Conservation (phyloP, 352 stramenopile species). For the Phytophthora capsici region DNA sequence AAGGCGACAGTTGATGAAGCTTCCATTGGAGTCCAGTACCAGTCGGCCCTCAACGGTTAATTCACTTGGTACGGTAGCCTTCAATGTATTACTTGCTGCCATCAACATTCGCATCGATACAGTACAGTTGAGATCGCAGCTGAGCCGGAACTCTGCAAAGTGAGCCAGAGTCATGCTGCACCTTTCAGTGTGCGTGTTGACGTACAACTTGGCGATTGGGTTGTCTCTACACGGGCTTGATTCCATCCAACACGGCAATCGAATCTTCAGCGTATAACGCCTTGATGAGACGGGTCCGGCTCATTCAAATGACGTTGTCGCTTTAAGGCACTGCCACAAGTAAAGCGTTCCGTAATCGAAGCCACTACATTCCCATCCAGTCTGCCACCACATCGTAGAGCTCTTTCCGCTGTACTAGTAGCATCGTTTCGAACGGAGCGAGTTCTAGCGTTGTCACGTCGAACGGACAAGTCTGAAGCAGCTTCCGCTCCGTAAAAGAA, state of each 20-base stretch:
- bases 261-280: no score
- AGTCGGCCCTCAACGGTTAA: no score
- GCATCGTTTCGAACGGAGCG: conserved; percentile 18
- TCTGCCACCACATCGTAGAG: conserved; percentile 31
- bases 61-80: background rate
- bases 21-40: background rate
- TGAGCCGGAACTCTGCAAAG: conserved; percentile 1
- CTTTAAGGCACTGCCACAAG: no score
- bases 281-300: no score
- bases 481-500: conserved; percentile 42
- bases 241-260: conserved; percentile 12
- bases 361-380: conserved; percentile 24
- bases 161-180: conserved; percentile 14
- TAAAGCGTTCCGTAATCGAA: no score
- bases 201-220: background rate
- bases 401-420: conserved; percentile 28
- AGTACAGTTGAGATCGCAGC: background rate
- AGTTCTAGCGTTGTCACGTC: conserved; percentile 41
- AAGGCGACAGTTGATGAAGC: background rate
- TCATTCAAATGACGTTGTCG: no score
- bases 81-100: background rate
- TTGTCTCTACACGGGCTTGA: background rate
- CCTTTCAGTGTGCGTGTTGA: conserved; percentile 19
- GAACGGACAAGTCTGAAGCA: conserved; percentile 48
- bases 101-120: background rate